Conservation (phyloP, 2,329 filamentous ascomycete genomes). For the Penicillium brasilianum region DNA sequence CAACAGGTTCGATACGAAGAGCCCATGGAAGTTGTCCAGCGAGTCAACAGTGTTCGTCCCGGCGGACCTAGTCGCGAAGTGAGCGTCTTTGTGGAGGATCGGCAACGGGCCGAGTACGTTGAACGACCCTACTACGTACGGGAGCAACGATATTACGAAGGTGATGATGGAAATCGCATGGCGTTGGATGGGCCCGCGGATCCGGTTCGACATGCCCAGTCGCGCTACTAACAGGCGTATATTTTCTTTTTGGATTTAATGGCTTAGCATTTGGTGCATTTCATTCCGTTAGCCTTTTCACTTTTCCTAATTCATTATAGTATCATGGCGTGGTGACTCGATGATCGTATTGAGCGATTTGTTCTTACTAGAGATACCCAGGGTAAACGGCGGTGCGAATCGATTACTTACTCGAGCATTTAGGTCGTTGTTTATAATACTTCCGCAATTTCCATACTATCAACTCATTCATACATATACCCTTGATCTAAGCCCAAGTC, state of each 20-base stretch:
- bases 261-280: conserved; percentile 12
- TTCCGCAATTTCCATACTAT: not conserved
- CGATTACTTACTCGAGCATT: not conserved
- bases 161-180: conserved; percentile 40
- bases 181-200: conserved; percentile 38
- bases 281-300: not conserved
- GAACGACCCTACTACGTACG: conserved; percentile 49
- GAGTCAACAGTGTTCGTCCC: conserved; percentile 51
- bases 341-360: not conserved
- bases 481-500: not conserved
- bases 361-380: not conserved
- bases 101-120: conserved; percentile 56
- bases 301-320: not conserved
- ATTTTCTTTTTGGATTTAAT: conserved; percentile 12
- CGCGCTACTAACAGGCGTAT: conserved; percentile 37
- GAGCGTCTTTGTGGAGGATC: conserved; percentile 51
- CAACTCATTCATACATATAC: too few relatives aligned
- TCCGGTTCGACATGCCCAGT: conserved; percentile 39
- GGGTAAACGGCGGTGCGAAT: not conserved
- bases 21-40: conserved; percentile 44
- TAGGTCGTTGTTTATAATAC: not conserved
- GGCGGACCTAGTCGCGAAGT: conserved; percentile 45
- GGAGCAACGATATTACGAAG: conserved; percentile 46
- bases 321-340: not conserved
- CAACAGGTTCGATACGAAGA: conserved; percentile 52